Conservation (phyloP, 2,329 filamentous ascomycete genomes). For the Trichoderma guizhouense region DNA sequence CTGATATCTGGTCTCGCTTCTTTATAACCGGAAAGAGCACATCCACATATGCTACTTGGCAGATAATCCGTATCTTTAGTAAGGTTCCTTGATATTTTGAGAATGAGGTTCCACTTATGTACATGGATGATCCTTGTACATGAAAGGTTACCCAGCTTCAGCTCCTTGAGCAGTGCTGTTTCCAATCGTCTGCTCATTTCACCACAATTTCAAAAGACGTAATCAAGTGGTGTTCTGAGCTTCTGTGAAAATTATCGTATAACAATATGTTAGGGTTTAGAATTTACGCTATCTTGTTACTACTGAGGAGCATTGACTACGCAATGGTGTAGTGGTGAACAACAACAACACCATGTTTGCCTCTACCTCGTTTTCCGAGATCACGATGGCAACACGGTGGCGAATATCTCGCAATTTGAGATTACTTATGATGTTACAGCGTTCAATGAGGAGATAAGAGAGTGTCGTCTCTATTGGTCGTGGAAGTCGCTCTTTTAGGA, state of each 20-base stretch:
- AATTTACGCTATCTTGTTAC: not conserved
- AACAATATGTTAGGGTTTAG: not conserved
- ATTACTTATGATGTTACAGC: not conserved
- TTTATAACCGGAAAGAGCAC: not conserved
- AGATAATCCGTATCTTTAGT: not conserved
- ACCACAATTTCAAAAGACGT: not conserved
- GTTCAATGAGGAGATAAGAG: not conserved
- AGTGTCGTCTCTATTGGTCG: not conserved
- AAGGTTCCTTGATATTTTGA: not conserved
- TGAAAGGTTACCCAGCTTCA: not conserved
- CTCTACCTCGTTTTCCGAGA: too few species aligned
- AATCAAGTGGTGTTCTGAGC: not conserved
- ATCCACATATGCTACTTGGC: not conserved
- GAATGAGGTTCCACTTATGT: not conserved
- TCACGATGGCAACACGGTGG: too few species aligned
- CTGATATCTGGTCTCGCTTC: not conserved
- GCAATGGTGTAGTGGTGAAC: too few species aligned
- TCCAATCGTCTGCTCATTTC: not conserved
- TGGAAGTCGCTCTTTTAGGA: not conserved
- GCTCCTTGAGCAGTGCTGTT: not conserved
- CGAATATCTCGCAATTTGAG: too few species aligned
- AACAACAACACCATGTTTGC: too few species aligned
- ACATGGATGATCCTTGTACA: not conserved
- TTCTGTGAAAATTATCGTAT: not conserved
- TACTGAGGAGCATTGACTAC: not conserved